These are phyloP conservation scores for Zygnema circumcarinatum DNA, from an alignment of 139 green algal genomes.

Conservation along the genomic window DNA sequence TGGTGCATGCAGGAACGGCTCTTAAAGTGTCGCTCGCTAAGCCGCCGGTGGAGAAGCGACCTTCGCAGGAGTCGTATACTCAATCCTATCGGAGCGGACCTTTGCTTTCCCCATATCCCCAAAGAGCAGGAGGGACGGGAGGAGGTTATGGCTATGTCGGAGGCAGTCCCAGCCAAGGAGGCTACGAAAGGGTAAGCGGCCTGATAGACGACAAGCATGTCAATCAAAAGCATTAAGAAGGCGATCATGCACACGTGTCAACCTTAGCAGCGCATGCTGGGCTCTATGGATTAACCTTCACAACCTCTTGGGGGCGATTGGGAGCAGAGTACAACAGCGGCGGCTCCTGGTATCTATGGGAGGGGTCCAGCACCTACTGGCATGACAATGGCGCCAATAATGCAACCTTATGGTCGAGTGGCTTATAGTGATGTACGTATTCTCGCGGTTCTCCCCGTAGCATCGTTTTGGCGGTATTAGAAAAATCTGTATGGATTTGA, in stretches of 20 bases:
- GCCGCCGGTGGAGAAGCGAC: neutral
- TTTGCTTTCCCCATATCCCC: neutral
- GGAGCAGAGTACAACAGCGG: neutral
- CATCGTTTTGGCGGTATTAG: neutral
- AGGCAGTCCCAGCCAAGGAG: neutral
- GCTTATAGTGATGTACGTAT: constrained; percentile 32
- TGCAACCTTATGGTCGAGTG: constrained; percentile 49
- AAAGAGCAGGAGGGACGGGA: neutral
- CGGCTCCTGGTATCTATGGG: constrained; percentile 45
- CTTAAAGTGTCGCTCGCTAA: neutral
- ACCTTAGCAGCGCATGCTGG: no score
- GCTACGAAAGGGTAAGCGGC: neutral
- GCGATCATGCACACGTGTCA: no score
- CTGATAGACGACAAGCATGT: no score
- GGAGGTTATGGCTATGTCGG: neutral
- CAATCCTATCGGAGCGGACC: neutral
- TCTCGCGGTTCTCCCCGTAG: neutral
- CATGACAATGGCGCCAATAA: constrained; percentile 59
- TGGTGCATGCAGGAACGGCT: neutral
- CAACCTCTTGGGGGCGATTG: neutral
- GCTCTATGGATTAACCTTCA: no score
- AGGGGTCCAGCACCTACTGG: constrained; percentile 36
- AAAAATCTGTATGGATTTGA: neutral
- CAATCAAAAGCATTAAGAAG: no score
- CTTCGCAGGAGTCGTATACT: neutral